Percentiles rank a stretch among this genome's conserved stretches.
These are phyloP conservation scores for Corymbia citriodora DNA, from an alignment of 441 rosid genomes.

Conservation along the genomic window DNA sequence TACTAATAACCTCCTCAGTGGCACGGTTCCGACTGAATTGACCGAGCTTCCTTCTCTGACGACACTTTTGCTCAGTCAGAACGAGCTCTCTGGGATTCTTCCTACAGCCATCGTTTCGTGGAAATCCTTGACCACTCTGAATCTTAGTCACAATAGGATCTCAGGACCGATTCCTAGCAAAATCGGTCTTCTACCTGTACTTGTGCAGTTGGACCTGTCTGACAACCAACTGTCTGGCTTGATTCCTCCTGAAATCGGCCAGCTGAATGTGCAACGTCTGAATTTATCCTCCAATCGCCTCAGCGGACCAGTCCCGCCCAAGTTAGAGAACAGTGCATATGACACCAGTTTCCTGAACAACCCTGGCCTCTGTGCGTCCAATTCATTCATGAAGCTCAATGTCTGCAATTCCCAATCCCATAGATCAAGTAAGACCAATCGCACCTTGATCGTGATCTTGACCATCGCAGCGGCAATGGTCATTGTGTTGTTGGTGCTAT, in stretches of 20 bases:
- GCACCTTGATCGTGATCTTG: neutral
- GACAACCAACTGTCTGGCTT: constrained; percentile 26
- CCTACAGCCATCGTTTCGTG: constrained; percentile 3
- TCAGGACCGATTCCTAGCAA: no score
- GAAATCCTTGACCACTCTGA: no score
- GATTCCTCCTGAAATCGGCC: constrained; percentile 26
- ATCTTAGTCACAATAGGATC: no score
- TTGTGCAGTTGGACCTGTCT: constrained; percentile 1
- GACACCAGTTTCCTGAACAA: constrained; percentile 42
- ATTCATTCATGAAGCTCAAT: neutral
- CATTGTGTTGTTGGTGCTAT: neutral
- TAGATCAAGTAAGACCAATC: neutral
- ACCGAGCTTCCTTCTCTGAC: constrained; percentile 28
- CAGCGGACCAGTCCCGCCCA: constrained; percentile 34
- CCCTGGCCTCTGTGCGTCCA: constrained; percentile 24
- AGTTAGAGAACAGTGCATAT: constrained; percentile 31
- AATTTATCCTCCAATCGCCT: constrained; percentile 56
- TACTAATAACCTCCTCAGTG: constrained; percentile 39
- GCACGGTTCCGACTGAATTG: constrained; percentile 34
- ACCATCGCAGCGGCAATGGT: neutral
- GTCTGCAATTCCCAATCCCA: constrained; percentile 1
- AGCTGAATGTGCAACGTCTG: constrained; percentile 5
- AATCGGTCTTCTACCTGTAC: no score
- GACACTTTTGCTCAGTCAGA: constrained; percentile 32
- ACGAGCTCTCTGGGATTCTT: constrained; percentile 38